Percentiles rank a stretch among this genome's conserved stretches.
Evolutionary conservation across 1,284 basidiomycete genomes (phyloP).

Genomic region (Ustilago cynodontis): DNA sequence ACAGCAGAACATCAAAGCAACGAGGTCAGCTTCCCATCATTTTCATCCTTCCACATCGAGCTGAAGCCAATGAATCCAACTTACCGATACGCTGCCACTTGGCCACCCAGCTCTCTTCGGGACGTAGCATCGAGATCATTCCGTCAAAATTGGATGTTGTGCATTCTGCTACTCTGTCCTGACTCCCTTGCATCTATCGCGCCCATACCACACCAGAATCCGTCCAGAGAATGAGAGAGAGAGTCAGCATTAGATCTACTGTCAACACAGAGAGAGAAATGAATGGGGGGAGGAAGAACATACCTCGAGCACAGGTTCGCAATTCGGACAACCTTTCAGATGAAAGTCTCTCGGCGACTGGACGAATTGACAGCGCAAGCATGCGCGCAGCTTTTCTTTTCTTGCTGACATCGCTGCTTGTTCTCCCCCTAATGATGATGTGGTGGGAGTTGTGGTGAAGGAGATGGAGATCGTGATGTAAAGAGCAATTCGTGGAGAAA

Average conservation of each 20-base stretch:
- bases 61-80: not conserved
- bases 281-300: slow-evolving; percentile 47
- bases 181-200: slow-evolving; percentile 84
- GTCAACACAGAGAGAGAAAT: not conserved
- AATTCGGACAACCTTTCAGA: slow-evolving; percentile 91
- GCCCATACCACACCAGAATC: not conserved
- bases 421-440: not conserved
- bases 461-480: slow-evolving; percentile 3
- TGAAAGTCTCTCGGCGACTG: slow-evolving; percentile 87
- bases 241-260: not conserved
- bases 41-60: not conserved
- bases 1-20: not conserved
- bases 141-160: slow-evolving; percentile 97
- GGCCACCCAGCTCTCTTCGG: slow-evolving; percentile 93
- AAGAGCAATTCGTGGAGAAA: not conserved
- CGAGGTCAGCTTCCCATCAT: not conserved
- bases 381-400: slow-evolving; percentile 80
- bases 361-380: slow-evolving; percentile 90
- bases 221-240: not conserved
- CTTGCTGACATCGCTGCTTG: slow-evolving; percentile 48
- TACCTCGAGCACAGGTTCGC: slow-evolving; percentile 93
- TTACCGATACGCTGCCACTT: slow-evolving; percentile 63
- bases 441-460: not conserved
- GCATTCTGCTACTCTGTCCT: slow-evolving; percentile 85
- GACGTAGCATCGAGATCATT: slow-evolving; percentile 87